Base-by-base conservation (phyloP, 805 yeast species). In the Lipomyces sp. region DNA sequence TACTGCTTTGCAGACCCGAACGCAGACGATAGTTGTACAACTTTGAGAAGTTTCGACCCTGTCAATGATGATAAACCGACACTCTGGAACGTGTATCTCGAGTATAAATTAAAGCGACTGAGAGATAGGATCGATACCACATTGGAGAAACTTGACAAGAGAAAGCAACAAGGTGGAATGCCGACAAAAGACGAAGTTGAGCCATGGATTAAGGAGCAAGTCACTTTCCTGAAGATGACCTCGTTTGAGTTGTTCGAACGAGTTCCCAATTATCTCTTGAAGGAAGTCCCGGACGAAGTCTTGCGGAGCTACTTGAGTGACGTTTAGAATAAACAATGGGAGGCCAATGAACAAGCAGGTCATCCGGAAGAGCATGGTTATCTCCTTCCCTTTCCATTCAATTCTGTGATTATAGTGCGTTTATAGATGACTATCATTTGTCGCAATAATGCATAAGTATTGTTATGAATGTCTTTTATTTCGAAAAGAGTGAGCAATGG, bases 151-250 rank as follows among this genome's bases (percentile, higher is more conserved):
- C 45, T 39, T n/a, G 45, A 39, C 45, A 39, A 39, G 45, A 10
- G 15, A 39, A 39, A 11, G 45, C 45, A 39, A 39, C 13, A 39
- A 39, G 45, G 45, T 39, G 45, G 11, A 39, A 39, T 39, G 5
- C 45, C 45, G 15, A 39, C 45, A 39, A 39, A n/a, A 39, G n/a
- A 11, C n/a, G 45, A 39, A 39, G 15, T 39, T 11, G 45, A 39
- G 45, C 45, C 45, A 39, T 39, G 45, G 45, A 39, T 39, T 39
- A 39, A 11, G 45, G 45, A 39, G 45, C 45, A 39, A 39, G 45
- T 39, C 45, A 39, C 45, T 39, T 39, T 39, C 45, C 45, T 39
- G 45, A 39, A 39, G 45, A 39, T 39, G 45, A 39, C 45, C 45
- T 39, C 45, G n/a, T 39, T 39, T 39, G 45, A 39, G 45, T 11